Evolutionary conservation across 768 basidiomycete species (phyloP), one percentile per base, ranked within the genome.

Genomic region (Chiua virens): DNA sequence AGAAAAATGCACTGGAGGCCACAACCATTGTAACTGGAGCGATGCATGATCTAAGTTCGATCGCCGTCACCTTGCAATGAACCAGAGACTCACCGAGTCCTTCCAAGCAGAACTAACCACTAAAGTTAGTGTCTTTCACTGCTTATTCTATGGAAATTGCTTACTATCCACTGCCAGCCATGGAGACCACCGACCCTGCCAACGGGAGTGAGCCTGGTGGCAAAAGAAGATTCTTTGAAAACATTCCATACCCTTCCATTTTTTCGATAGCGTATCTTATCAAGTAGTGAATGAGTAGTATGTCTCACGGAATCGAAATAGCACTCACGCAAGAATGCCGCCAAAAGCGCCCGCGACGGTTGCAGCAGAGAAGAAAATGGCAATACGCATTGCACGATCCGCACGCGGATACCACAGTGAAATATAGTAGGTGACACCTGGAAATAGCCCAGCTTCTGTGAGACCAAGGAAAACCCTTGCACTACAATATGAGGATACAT

Each of bases 291-390:
- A 35, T 56, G 4, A 53, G 36, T 20, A 17, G 18, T 6, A 23
- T 25, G 9, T 25, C 25, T 4, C 7, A 37, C 7, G n/a, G 13
- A 25, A 7, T 20, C 14, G 13, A 32, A 36, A 41, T 8, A 17
- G 25, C 3, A 48, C 78, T 57, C 60, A 80, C 48, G 79, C 80
- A 27, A 63, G 70, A 41, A 81, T 59, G 28, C 80, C 79, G 42
- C 80, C 79, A 62, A 71, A 81, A 55, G 71, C 66, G 49, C 75
- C 82, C 17, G 82, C 77, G 32, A 79, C 60, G 2, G 81, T 83
- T 11, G 82, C 81, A 34, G 82, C 81, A 18, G 78, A 78, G 63
- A 84, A 84, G 72, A 86, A 85, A 34, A 86, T 71, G 5, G 83
- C 81, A 49, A 83, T 75, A 23, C 84, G 77, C 58, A 67, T 69